phyloP scores from a whole-genome alignment of 2,329 filamentous ascomycete genomes.

The Aspergillus sclerotialis region DNA sequence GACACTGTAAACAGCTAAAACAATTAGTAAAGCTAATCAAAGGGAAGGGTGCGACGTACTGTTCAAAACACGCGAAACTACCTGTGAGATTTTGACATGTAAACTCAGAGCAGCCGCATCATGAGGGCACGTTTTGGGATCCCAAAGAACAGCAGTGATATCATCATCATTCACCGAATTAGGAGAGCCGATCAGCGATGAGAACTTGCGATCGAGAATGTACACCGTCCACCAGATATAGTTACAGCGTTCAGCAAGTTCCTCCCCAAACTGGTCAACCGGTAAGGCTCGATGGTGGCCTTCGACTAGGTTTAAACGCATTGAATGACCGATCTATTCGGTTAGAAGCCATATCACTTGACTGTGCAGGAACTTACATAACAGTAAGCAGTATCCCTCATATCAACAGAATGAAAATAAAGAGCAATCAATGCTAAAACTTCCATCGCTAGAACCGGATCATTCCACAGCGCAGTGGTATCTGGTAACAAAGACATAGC shows the following conservation, averaged over 20 bases:
- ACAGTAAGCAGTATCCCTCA: conserved; percentile 43
- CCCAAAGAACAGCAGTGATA: conserved; percentile 37
- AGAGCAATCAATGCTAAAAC: conserved; percentile 45
- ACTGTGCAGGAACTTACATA: conserved; percentile 40
- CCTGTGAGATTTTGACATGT: conserved; percentile 35
- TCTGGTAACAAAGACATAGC: conserved; percentile 38
- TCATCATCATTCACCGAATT: conserved; percentile 46
- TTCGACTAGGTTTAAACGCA: conserved; percentile 46
- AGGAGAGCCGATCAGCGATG: conserved; percentile 47
- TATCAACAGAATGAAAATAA: conserved; percentile 46
- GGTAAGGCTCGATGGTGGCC: conserved; percentile 51
- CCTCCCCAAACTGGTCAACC: conserved; percentile 38
- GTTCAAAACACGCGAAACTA: conserved; percentile 31
- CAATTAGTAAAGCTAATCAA: neutral
- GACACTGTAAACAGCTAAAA: conserved; percentile 29
- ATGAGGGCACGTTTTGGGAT: conserved; percentile 29
- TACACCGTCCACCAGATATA: conserved; percentile 53
- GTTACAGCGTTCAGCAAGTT: conserved; percentile 42
- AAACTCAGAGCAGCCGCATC: conserved; percentile 30
- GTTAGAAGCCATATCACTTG: too few species aligned
- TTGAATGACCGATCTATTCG: conserved; percentile 47
- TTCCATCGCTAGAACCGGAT: conserved; percentile 40
- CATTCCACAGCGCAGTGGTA: conserved; percentile 30
- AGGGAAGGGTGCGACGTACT: conserved; percentile 19
- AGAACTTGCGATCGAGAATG: conserved; percentile 49